Percentiles rank a stretch among this genome's conserved stretches.
Conservation (phyloP, 2,329 filamentous ascomycete species). For the Trichophyton benhamiae region DNA sequence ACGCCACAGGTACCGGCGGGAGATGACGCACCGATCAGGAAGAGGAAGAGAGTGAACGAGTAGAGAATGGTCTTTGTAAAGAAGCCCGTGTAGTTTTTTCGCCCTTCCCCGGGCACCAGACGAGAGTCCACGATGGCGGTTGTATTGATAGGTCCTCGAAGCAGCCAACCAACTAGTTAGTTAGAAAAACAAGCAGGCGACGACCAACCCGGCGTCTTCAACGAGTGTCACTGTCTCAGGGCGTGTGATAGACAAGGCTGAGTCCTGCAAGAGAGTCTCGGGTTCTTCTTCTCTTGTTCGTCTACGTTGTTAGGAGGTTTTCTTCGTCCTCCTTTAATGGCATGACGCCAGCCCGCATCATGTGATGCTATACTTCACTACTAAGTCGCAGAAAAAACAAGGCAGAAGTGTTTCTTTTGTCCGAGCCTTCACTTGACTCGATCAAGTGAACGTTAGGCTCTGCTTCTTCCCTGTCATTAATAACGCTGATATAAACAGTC, state of each 20-base stretch:
- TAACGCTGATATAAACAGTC: too few relatives aligned
- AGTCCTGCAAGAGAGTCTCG: background rate
- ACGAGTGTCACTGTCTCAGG: background rate
- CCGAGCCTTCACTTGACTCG: background rate
- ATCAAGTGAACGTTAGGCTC: too few relatives aligned
- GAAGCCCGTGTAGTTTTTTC: conserved; percentile 37
- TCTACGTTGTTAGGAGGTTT: background rate
- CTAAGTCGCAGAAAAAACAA: background rate
- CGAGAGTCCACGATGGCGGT: conserved; percentile 29
- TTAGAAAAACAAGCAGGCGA: background rate
- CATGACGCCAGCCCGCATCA: background rate
- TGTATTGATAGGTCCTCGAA: background rate
- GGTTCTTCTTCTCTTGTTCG: background rate
- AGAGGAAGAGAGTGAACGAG: conserved; percentile 31
- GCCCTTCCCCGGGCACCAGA: conserved; percentile 30
- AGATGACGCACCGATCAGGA: conserved; percentile 30
- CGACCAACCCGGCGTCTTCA: background rate
- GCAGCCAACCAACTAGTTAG: background rate
- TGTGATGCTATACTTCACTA: background rate
- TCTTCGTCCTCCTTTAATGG: background rate
- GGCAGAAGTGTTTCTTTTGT: background rate
- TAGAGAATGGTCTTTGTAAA: conserved; percentile 40
- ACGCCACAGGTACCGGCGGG: background rate
- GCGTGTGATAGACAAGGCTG: background rate
- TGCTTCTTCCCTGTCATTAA: too few relatives aligned